Conservation (phyloP, 805 yeast genomes). For the Candida sakaeoensis region DNA sequence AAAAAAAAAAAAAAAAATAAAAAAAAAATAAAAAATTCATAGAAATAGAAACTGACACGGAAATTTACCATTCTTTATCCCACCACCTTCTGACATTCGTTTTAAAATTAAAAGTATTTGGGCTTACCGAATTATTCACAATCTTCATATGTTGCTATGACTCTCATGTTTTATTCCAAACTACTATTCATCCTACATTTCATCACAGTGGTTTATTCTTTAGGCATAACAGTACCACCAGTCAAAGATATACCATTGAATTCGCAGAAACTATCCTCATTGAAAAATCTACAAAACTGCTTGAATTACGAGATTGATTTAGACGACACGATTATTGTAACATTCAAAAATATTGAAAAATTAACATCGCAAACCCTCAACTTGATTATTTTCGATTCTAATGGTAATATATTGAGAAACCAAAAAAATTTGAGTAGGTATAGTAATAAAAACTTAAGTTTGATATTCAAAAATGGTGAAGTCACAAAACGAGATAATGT, state of each 20-base stretch:
- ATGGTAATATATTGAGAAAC: slow-evolving; percentile 31
- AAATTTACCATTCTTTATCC: background rate
- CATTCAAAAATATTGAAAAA: slow-evolving; percentile 27
- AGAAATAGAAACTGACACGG: background rate
- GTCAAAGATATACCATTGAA: slow-evolving; percentile 25
- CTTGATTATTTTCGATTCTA: slow-evolving; percentile 35
- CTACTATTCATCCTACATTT: slow-evolving; percentile 1
- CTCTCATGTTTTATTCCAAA: background rate
- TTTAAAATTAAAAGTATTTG: too few relatives aligned
- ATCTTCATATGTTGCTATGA: background rate
- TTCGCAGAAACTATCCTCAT: slow-evolving; percentile 21
- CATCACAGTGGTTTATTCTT: background rate
- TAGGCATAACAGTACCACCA: slow-evolving; percentile 36
- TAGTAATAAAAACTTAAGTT: slow-evolving; percentile 20
- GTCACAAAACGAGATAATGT: background rate
- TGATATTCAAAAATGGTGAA: slow-evolving; percentile 33
- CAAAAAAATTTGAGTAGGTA: slow-evolving; percentile 23
- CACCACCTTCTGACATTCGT: too few relatives aligned
- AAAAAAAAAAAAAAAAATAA: background rate
- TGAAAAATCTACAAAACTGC: slow-evolving; percentile 30
- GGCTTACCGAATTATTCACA: background rate
- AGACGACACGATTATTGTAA: slow-evolving; percentile 36
- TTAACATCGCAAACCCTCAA: slow-evolving; percentile 32
- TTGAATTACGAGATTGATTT: slow-evolving; percentile 31
- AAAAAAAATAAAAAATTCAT: background rate